Evolutionary conservation across 169 alveolate genomes (phyloP).

Genomic region (Plasmodium coatneyi): DNA sequence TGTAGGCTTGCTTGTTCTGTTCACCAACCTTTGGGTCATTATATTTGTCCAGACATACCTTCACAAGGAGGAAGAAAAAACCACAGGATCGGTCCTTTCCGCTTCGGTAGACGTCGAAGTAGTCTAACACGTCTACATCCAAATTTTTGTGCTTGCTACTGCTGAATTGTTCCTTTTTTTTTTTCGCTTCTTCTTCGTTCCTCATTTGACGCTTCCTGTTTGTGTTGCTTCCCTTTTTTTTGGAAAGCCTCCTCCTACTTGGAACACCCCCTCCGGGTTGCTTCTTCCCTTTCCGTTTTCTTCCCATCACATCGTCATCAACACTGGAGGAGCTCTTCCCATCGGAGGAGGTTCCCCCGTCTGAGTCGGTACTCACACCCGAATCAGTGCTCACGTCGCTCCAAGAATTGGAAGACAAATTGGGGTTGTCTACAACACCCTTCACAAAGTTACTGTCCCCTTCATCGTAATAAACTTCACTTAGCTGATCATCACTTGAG

Average conservation of each 20-base stretch:
- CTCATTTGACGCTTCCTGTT: neutral
- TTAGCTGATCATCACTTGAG: conserved; percentile 5
- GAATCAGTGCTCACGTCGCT: neutral
- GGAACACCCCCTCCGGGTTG: neutral
- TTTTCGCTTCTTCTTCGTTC: neutral
- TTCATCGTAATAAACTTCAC: neutral
- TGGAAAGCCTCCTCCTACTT: neutral
- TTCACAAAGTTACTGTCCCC: neutral
- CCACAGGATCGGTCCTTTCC: conserved; percentile 19
- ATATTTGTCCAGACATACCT: conserved; percentile 23
- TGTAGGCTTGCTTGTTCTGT: conserved; percentile 8
- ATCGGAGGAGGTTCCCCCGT: neutral
- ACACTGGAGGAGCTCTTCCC: neutral
- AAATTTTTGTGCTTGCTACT: conserved; percentile 6
- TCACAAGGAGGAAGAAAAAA: conserved; percentile 43
- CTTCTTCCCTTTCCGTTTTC: neutral
- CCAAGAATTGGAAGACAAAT: neutral
- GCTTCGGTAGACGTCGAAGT: conserved; percentile 26
- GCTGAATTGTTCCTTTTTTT: neutral
- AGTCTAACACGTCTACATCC: conserved; percentile 14
- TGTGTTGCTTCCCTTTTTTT: neutral
- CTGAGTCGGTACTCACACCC: neutral
- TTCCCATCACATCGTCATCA: neutral
- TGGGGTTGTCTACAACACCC: neutral
- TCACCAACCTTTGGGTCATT: neutral